Conservation (phyloP, 495 filamentous ascomycete species). For the Neurospora sp. region DNA sequence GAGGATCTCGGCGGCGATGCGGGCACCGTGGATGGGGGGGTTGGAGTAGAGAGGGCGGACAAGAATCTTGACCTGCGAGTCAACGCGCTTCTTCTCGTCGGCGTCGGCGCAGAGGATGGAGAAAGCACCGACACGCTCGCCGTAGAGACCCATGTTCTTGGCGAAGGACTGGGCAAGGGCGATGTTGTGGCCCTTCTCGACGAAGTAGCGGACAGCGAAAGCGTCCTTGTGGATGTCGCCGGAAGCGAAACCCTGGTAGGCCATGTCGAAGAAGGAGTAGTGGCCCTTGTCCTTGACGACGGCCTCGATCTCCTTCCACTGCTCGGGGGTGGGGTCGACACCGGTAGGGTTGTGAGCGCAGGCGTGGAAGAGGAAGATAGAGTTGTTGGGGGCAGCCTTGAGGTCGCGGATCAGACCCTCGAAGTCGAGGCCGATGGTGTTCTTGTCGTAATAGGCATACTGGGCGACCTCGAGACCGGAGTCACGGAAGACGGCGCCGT, state of each 20-base stretch:
- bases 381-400: conserved; percentile 75
- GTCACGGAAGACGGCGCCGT: conserved; percentile 92
- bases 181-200: conserved; percentile 83
- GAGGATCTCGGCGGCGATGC: conserved; percentile 86
- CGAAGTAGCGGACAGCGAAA: conserved; percentile 84
- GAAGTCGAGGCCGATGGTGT: conserved; percentile 96
- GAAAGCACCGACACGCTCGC: conserved; percentile 96
- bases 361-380: conserved; percentile 87
- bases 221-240: conserved; percentile 88
- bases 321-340: conserved; percentile 83
- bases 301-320: conserved; percentile 88
- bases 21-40: conserved; percentile 91
- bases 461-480: conserved; percentile 79
- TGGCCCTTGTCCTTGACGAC: conserved; percentile 83
- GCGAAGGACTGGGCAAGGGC: conserved; percentile 90
- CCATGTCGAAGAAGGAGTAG: conserved; percentile 99
- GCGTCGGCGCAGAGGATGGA: conserved; percentile 73
- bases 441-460: conserved; percentile 98
- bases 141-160: conserved; percentile 99
- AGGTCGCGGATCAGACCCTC: conserved; percentile 88
- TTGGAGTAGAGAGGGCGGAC: conserved; percentile 97
- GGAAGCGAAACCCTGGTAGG: conserved; percentile 96
- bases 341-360: conserved; percentile 99
- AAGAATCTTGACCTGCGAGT: conserved; percentile 97
- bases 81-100: conserved; percentile 91